Percentiles rank a stretch among this genome's conserved stretches.
Conservation (phyloP, 495 filamentous ascomycete species). For the Eremomyces bilateralis region DNA sequence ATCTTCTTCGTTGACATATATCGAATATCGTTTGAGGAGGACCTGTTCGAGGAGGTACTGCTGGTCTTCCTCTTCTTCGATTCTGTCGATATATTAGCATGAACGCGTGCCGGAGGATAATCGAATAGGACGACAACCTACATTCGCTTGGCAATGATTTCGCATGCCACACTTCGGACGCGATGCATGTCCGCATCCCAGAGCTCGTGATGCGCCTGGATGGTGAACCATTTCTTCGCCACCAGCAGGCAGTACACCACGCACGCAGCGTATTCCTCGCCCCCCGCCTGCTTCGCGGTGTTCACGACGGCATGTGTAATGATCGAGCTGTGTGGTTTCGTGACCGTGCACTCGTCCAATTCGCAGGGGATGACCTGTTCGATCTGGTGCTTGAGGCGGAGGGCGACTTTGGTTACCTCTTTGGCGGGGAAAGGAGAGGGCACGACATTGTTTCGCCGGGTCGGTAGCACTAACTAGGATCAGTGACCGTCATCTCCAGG, state of each 20-base stretch:
- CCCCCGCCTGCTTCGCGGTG: constrained; percentile 63
- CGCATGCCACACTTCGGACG: constrained; percentile 62
- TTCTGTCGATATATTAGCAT: constrained; percentile 24
- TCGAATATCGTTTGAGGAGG: constrained; percentile 79
- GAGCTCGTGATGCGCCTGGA: constrained; percentile 57
- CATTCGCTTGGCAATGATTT: constrained; percentile 86
- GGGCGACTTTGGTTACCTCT: constrained; percentile 67
- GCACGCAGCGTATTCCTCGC: constrained; percentile 48
- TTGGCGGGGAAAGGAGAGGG: constrained; percentile 40
- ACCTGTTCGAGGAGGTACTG: constrained; percentile 55
- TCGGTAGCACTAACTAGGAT: background rate
- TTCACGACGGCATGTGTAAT: constrained; percentile 59
- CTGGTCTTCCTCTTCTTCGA: constrained; percentile 62
- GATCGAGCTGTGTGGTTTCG: constrained; percentile 56
- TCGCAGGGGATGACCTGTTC: constrained; percentile 78
- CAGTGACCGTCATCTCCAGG: background rate
- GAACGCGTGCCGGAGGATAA: background rate
- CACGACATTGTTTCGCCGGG: constrained; percentile 22
- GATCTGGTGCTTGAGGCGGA: constrained; percentile 78
- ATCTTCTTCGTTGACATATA: constrained; percentile 46
- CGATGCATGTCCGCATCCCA: constrained; percentile 79
- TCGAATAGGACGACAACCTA: constrained; percentile 16
- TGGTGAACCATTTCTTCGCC: constrained; percentile 78
- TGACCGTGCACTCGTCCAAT: constrained; percentile 48
- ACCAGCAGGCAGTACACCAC: constrained; percentile 74